These are phyloP conservation scores for Paxillus rubicundulus DNA, from an alignment of 768 basidiomycete species.

Conservation along the genomic window DNA sequence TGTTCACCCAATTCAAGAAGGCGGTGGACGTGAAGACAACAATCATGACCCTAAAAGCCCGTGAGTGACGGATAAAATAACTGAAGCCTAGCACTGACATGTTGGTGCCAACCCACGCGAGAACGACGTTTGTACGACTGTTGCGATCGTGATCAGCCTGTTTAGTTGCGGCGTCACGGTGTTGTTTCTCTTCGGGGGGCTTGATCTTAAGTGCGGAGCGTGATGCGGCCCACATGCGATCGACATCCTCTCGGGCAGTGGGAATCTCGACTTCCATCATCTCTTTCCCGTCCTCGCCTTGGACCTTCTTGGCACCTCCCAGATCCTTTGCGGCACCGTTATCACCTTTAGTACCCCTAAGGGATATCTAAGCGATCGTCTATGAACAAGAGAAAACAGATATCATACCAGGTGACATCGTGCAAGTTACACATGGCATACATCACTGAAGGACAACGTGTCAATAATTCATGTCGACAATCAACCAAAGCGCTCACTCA, in stretches of 20 bases:
- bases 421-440: conserved; percentile 93
- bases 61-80: background rate
- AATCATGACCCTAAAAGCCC: conserved; percentile 55
- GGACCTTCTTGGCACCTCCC: conserved; percentile 86
- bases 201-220: conserved; percentile 65
- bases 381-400: background rate
- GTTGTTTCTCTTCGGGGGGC: conserved; percentile 71
- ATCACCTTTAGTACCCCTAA: conserved; percentile 88
- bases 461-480: background rate
- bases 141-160: conserved; percentile 84
- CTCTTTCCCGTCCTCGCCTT: conserved; percentile 80
- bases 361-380: conserved; percentile 3
- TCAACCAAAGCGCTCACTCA: conserved; percentile 45
- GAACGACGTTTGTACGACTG: conserved; percentile 80
- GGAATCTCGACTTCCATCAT: conserved; percentile 85
- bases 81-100: conserved; percentile 48
- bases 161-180: conserved; percentile 85
- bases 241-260: conserved; percentile 81
- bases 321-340: conserved; percentile 86
- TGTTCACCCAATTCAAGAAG: conserved; percentile 70
- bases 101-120: conserved; percentile 82
- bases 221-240: conserved; percentile 81
- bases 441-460: conserved; percentile 54
- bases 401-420: conserved; percentile 71
- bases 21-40: conserved; percentile 72